These are phyloP conservation scores for Daldinia grandis DNA, from an alignment of 495 filamentous ascomycete genomes.

Conservation along the genomic window DNA sequence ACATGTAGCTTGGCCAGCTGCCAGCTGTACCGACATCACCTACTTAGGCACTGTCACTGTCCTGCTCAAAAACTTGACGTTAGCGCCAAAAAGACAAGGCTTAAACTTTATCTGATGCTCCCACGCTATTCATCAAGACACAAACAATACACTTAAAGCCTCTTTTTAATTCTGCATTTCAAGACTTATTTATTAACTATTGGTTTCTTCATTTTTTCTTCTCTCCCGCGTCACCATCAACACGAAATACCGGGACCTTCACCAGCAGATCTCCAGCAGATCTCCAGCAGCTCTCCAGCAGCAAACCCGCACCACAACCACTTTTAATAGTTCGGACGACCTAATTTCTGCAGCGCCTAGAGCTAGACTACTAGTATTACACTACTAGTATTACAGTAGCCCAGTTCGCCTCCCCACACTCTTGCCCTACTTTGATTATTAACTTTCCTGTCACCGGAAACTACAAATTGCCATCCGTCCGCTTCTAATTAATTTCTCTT, in stretches of 20 bases:
- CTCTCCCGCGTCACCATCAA: background rate
- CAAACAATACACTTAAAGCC: slow-evolving; percentile 1
- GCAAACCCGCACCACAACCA: background rate
- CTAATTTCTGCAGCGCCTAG: slow-evolving; percentile 24
- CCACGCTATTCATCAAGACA: background rate
- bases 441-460: slow-evolving; percentile 40
- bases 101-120: slow-evolving; percentile 3
- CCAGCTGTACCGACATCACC: background rate
- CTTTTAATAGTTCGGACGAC: slow-evolving; percentile 30
- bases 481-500: slow-evolving; percentile 31
- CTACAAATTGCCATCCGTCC: slow-evolving; percentile 47
- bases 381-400: slow-evolving; percentile 27
- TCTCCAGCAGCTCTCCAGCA: slow-evolving; percentile 2
- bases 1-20: background rate
- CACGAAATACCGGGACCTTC: background rate
- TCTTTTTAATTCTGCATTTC: background rate
- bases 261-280: background rate
- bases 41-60: background rate
- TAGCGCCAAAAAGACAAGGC: background rate
- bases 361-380: slow-evolving; percentile 13
- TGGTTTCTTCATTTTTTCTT: background rate
- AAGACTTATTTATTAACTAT: background rate
- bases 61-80: background rate
- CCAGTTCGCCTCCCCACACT: slow-evolving; percentile 37
- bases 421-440: slow-evolving; percentile 44